Base-by-base conservation (phyloP, 1,139 yeast genomes). In the Taphrina pruni region DNA sequence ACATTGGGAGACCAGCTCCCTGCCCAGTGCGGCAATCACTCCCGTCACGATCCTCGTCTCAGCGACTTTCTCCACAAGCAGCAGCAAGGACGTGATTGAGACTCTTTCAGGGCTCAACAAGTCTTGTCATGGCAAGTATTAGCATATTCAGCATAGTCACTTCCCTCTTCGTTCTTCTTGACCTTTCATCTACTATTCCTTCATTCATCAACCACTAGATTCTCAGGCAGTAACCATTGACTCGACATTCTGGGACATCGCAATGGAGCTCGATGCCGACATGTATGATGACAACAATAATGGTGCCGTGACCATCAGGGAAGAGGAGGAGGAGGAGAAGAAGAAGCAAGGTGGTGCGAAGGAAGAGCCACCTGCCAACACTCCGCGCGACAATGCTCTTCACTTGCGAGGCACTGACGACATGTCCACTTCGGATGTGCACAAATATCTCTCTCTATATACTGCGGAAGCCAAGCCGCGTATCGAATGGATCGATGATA, bases 401-500 rank as follows among this genome's bases (percentile, higher is more conserved):
- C 56, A 69, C 51, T 26, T 69, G 36, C 26, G 55, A 9, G 70
- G 70, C 20, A 62, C 60, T 8, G 70, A 69, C 21, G 60, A 65
- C 43, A 55, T 69, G 65, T 69, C 70, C 17, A 69, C 69, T 9
- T 51, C 55, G 12, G 69, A 69, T 65, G 65, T 69, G 2, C 50
- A 43, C 38, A 41, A 56, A 12, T 69, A 64, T 50, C 46, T 65
- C 12, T 46, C 61, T 3, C 52, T 64, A n/a, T 62, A 52, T 36
- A 35, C 51, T 36, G 36, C 52, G 43, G 52, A 50, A 39, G 20
- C 48, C 12, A 45, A 54, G 38, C 68, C 70, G 35, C 45, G 52
- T 11, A 62, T 68, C 26, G 70, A 68, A 26, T 68, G 70, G 70
- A 62, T 68, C 54, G 68, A 68, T 38, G 70, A 68, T 39, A 39